Evolutionary conservation across 345 rosid genomes (phyloP).

Genomic region (Hevea brasiliensis): DNA sequence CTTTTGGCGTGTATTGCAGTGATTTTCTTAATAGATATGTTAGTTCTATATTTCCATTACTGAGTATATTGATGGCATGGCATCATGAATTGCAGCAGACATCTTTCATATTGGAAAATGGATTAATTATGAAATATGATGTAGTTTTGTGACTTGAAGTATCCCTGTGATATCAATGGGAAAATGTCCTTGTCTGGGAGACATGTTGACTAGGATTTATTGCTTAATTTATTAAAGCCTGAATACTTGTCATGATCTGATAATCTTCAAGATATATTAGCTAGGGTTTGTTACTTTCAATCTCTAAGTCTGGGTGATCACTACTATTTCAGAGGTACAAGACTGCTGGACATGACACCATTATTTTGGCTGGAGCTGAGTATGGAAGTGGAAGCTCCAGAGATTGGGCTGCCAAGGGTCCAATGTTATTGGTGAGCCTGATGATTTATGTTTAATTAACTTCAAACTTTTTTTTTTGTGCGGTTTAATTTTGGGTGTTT

Average conservation of each 20-base stretch:
- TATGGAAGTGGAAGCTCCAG: slow-evolving; percentile 99
- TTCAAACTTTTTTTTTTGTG: not conserved
- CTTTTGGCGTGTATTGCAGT: not conserved
- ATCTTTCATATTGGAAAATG: not conserved
- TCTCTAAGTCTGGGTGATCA: not conserved
- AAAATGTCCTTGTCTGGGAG: not conserved
- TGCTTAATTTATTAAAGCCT: no score
- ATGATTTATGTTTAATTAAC: slow-evolving; percentile 2
- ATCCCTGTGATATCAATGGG: not conserved
- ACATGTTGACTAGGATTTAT: not conserved
- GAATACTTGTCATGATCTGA: not conserved
- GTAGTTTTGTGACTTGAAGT: not conserved
- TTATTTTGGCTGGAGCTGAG: slow-evolving; percentile 94
- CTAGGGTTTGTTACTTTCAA: not conserved
- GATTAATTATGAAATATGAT: not conserved
- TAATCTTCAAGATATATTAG: not conserved
- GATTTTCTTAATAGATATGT: not conserved
- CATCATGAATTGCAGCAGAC: not conserved
- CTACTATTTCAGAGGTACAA: slow-evolving; percentile 72
- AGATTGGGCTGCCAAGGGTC: slow-evolving; percentile 99
- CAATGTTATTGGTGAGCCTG: slow-evolving; percentile 74
- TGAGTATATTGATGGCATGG: not conserved
- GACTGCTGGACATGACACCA: slow-evolving; percentile 67
- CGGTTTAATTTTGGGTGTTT: not conserved
- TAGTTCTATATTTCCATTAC: not conserved